These are phyloP conservation scores for Aspergillus puulaauensis DNA, from an alignment of 2,329 filamentous ascomycete species.

Conservation along the genomic window DNA sequence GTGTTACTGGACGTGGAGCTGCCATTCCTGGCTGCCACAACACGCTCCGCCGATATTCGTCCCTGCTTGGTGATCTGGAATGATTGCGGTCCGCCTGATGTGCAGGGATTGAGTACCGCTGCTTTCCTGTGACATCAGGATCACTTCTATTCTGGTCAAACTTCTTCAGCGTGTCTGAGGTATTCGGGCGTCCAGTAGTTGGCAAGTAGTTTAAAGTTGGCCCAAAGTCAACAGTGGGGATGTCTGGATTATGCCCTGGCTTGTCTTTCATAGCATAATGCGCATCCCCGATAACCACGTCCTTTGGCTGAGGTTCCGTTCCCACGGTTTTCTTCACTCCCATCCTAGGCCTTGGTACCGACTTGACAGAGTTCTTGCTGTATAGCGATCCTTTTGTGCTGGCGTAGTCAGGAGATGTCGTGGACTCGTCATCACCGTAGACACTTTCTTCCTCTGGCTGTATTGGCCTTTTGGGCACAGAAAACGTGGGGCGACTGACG, in stretches of 20 bases:
- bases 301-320: slow-evolving; percentile 42
- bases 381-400: slow-evolving; percentile 62
- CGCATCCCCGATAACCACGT: slow-evolving; percentile 49
- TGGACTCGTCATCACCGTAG: slow-evolving; percentile 64
- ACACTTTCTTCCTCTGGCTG: slow-evolving; percentile 39
- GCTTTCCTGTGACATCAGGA: slow-evolving; percentile 34
- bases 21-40: slow-evolving; percentile 75
- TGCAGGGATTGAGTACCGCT: slow-evolving; percentile 20
- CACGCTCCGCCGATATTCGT: slow-evolving; percentile 63
- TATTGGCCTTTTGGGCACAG: slow-evolving; percentile 26
- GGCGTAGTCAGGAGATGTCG: slow-evolving; percentile 73
- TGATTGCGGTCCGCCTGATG: slow-evolving; percentile 32
- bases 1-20: slow-evolving; percentile 46
- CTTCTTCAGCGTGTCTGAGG: slow-evolving; percentile 52
- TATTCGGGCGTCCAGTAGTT: slow-evolving; percentile 54
- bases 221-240: slow-evolving; percentile 82
- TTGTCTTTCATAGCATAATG: slow-evolving; percentile 41
- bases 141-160: slow-evolving; percentile 32
- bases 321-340: slow-evolving; percentile 80
- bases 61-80: slow-evolving; percentile 43
- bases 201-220: slow-evolving; percentile 71
- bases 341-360: slow-evolving; percentile 63
- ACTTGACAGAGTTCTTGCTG: slow-evolving; percentile 40
- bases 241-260: slow-evolving; percentile 48
- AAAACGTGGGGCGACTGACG: slow-evolving; percentile 22